Evolutionary conservation across 805 yeast genomes (phyloP), one percentile per base, ranked within the genome.

Genomic region (Zygoascus tannicola): DNA sequence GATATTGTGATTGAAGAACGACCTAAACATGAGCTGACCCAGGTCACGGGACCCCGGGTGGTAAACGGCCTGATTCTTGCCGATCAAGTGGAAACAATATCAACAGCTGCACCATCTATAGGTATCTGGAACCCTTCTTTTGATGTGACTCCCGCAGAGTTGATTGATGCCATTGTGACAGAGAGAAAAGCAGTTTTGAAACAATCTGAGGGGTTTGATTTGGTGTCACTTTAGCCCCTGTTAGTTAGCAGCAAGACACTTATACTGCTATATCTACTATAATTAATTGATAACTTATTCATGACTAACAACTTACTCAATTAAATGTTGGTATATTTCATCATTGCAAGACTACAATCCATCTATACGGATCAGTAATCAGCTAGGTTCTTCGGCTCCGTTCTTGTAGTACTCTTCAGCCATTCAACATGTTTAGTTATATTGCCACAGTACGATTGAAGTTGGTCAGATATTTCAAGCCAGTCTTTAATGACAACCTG

Each of bases 81-180:
- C 5, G 41, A 68, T 66, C 5, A 50, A 49, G 15, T 54, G 59
- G 60, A 73, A 1, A 78, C 78, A 16, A 82, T 87, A 12, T 82
- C 84, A 33, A 74, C 82, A 46, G 95, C 96, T 1, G 92, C 97
- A 2, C 82, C 83, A 1, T 83, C 81, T 0, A 81, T 88, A 26
- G 66, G 71, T 3, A 95, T 87, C 1, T 90, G 97, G 97, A 92
- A 92, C 56, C 98, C 98, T 0, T 82, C 97, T 0, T 90, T 90
- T 56, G 98, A 90, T 58, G 86, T 92, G 14, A 86, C 97, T 2
- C 95, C 95, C 0, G 79, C 80, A 55, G 73, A 71, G 37, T 66
- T 81, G 32, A 87, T 90, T 44, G 96, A 87, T 58, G 84, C 86
- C 47, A 86, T 92, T 47, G 85, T 90, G 30, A 90, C 97, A 0